Conservation (phyloP, 192 early-diverging fungal genomes). For the Podila verticillata region DNA sequence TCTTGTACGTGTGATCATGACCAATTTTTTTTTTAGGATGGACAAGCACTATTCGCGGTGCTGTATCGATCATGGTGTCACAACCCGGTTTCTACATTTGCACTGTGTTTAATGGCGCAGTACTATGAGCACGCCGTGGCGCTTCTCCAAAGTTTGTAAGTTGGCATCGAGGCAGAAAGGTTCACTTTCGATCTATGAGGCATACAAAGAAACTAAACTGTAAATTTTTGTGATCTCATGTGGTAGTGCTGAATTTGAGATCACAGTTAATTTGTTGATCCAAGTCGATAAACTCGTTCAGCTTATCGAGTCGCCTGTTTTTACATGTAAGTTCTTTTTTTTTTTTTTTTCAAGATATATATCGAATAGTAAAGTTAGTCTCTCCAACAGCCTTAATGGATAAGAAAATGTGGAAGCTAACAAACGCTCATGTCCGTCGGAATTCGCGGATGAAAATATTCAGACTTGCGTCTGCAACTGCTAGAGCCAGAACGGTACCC, state of each 20-base stretch:
- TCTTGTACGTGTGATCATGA: too few relatives aligned
- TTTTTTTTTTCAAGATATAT: too few relatives aligned
- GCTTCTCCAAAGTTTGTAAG: slow-evolving; percentile 83
- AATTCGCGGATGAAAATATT: not conserved
- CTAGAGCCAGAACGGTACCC: slow-evolving; percentile 92
- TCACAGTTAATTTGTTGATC: slow-evolving; percentile 93
- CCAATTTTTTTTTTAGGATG: slow-evolving; percentile 62
- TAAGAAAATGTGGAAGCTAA: too few relatives aligned
- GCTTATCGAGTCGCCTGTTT: slow-evolving; percentile 96
- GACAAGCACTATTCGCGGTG: slow-evolving; percentile 82
- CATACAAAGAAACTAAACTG: not conserved
- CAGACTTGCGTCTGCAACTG: slow-evolving; percentile 89
- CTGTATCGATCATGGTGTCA: slow-evolving; percentile 97
- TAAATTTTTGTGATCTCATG: not conserved
- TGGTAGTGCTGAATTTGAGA: slow-evolving; percentile 85
- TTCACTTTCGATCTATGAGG: too few relatives aligned
- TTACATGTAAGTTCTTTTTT: slow-evolving; percentile 77
- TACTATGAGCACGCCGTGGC: slow-evolving; percentile 92
- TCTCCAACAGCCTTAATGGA: too few relatives aligned
- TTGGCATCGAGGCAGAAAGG: not conserved
- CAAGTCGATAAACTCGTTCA: slow-evolving; percentile 99
- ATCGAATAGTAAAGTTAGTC: not conserved
- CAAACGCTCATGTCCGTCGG: too few relatives aligned
- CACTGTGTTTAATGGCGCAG: slow-evolving; percentile 95
- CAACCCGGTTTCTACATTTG: slow-evolving; percentile 93